Evolutionary conservation across 768 basidiomycete species (phyloP).

Genomic region (Austroboletus eburneus): DNA sequence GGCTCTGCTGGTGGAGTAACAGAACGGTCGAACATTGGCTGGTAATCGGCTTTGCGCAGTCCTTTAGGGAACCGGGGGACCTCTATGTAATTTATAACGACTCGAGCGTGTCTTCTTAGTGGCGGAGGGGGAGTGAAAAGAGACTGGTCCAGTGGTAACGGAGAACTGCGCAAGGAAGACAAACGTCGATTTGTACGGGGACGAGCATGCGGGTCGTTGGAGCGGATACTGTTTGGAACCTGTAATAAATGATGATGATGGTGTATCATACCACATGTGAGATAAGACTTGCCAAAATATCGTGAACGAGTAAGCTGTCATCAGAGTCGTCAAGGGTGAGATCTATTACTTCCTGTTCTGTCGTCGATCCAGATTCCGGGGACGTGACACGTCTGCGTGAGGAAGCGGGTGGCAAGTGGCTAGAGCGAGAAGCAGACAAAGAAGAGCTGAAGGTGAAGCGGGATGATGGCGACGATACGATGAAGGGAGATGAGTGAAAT

Average conservation of each 20-base stretch:
- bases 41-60: slow-evolving; percentile 19
- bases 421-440: no score
- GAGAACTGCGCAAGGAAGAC: slow-evolving; percentile 5
- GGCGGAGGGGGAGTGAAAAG: slow-evolving; percentile 30
- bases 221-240: background rate
- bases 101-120: slow-evolving; percentile 8
- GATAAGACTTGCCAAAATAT: slow-evolving; percentile 18
- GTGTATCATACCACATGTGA: slow-evolving; percentile 1
- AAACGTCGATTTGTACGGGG: slow-evolving; percentile 6
- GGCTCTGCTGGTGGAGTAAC: background rate
- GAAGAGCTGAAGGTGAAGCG: no score
- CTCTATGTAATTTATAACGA: slow-evolving; percentile 15
- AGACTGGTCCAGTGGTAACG: slow-evolving; percentile 10
- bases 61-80: slow-evolving; percentile 23
- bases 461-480: background rate
- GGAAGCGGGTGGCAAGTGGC: no score
- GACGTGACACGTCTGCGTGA: no score
- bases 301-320: slow-evolving; percentile 4
- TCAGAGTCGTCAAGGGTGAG: background rate
- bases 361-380: no score
- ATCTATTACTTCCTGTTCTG: no score
- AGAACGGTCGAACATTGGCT: background rate
- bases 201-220: background rate
- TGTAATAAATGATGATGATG: background rate
- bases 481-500: background rate